Percentiles rank a stretch among this genome's conserved stretches.
Conservation (phyloP, 1,284 basidiomycete species). For the Puccinia triticina region DNA sequence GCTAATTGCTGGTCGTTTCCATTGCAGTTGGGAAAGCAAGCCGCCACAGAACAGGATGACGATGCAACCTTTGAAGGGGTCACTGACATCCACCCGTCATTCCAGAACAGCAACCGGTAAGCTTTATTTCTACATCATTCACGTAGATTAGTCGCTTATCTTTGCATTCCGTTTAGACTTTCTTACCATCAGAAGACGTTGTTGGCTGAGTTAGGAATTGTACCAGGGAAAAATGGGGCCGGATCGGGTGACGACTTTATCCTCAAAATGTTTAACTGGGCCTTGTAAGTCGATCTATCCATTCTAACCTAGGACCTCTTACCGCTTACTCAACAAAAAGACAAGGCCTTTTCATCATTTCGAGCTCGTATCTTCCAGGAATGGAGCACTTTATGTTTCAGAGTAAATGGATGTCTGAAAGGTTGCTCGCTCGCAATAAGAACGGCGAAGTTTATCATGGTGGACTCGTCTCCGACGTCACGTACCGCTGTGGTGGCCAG, state of each 20-base stretch:
- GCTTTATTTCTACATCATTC: too few relatives aligned
- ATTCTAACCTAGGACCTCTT: too few relatives aligned
- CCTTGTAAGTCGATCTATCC: not conserved
- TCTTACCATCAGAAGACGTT: not conserved
- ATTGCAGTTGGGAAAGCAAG: not conserved
- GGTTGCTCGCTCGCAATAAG: not conserved
- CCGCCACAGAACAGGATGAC: not conserved
- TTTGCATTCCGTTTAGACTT: too few relatives aligned
- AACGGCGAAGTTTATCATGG: not conserved
- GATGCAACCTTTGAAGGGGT: not conserved
- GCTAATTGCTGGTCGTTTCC: not conserved
- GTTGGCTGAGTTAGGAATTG: not conserved
- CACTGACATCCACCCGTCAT: not conserved
- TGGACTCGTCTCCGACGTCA: not conserved
- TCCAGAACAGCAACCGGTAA: not conserved
- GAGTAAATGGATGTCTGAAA: constrained; percentile 8
- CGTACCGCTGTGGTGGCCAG: not conserved
- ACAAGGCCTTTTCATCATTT: constrained; percentile 5
- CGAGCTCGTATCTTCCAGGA: not conserved
- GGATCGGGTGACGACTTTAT: constrained; percentile 2
- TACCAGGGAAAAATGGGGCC: not conserved
- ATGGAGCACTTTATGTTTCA: too few relatives aligned
- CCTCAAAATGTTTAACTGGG: not conserved
- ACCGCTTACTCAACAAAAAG: not conserved
- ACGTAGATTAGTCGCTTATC: too few relatives aligned